Conservation (phyloP, 768 basidiomycete genomes). For the Suillus fuscotomentosus region DNA sequence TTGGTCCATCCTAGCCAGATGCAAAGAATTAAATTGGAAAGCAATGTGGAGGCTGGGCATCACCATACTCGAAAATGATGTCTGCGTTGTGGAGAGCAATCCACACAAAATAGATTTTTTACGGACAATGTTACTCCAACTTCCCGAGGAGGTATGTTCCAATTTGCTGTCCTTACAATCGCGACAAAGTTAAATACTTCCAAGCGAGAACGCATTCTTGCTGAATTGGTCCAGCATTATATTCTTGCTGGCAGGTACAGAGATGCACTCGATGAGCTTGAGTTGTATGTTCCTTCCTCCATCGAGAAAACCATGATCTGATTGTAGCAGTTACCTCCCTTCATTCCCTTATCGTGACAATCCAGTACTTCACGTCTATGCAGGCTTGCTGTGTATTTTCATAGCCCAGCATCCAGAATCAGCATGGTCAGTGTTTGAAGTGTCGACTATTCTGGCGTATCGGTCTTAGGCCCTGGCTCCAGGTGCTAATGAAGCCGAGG, state of each 20-base stretch:
- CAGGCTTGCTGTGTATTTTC: slow-evolving; percentile 71
- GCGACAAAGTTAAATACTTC: background rate
- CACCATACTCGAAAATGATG: slow-evolving; percentile 44
- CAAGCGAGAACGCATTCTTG: slow-evolving; percentile 73
- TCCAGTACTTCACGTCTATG: slow-evolving; percentile 76
- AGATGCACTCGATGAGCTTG: slow-evolving; percentile 81
- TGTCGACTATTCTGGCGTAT: background rate
- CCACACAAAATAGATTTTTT: slow-evolving; percentile 56
- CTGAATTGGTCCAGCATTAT: slow-evolving; percentile 70
- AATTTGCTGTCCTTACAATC: slow-evolving; percentile 3
- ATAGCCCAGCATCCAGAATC: slow-evolving; percentile 43
- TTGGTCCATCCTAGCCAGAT: slow-evolving; percentile 74
- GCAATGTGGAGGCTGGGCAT: slow-evolving; percentile 69
- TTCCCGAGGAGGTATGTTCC: slow-evolving; percentile 58
- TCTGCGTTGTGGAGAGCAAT: slow-evolving; percentile 24
- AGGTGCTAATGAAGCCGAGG: background rate
- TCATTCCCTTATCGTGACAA: slow-evolving; percentile 88
- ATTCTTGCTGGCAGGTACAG: slow-evolving; percentile 55
- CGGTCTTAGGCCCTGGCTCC: background rate
- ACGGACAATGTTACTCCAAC: slow-evolving; percentile 68
- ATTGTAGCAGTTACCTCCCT: slow-evolving; percentile 65
- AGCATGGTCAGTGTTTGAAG: slow-evolving; percentile 3
- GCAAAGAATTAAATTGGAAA: slow-evolving; percentile 78
- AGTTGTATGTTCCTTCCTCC: slow-evolving; percentile 56
- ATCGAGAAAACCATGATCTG: slow-evolving; percentile 4